These are phyloP conservation scores for Pleurotus ostreatus DNA, from an alignment of 768 basidiomycete genomes.

Conservation along the genomic window DNA sequence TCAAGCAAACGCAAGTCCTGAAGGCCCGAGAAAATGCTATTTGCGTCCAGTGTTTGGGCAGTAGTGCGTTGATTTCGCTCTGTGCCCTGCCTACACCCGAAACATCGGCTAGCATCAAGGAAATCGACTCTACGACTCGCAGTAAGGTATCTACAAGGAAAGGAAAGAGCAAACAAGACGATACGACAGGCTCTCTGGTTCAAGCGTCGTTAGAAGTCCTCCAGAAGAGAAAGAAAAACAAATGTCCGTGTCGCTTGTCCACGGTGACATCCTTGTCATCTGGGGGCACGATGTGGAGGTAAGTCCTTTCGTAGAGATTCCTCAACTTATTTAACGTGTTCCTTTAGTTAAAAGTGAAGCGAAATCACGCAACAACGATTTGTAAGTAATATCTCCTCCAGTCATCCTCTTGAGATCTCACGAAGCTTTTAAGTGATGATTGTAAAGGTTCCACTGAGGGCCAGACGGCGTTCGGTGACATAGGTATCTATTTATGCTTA, in stretches of 20 bases:
- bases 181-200: background rate
- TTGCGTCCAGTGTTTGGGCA: background rate
- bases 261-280: slow-evolving; percentile 4
- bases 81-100: slow-evolving; percentile 20
- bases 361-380: background rate
- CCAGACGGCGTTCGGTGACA: background rate
- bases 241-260: background rate
- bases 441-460: background rate
- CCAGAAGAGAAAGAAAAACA: background rate
- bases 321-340: background rate
- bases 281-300: background rate
- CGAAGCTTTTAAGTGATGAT: background rate
- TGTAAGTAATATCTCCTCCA: background rate
- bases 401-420: no score
- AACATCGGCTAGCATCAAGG: no score
- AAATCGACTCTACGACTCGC: no score
- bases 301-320: background rate
- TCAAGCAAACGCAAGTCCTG: background rate
- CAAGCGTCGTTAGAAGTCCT: background rate
- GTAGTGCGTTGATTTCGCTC: slow-evolving; percentile 13
- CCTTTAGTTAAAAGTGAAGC: background rate
- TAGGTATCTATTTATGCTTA: slow-evolving; percentile 3
- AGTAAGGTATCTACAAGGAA: no score
- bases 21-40: slow-evolving; percentile 2
- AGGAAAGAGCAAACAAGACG: background rate